Base-by-base conservation (phyloP, 768 basidiomycete genomes). In the Amanita brunnescens region DNA sequence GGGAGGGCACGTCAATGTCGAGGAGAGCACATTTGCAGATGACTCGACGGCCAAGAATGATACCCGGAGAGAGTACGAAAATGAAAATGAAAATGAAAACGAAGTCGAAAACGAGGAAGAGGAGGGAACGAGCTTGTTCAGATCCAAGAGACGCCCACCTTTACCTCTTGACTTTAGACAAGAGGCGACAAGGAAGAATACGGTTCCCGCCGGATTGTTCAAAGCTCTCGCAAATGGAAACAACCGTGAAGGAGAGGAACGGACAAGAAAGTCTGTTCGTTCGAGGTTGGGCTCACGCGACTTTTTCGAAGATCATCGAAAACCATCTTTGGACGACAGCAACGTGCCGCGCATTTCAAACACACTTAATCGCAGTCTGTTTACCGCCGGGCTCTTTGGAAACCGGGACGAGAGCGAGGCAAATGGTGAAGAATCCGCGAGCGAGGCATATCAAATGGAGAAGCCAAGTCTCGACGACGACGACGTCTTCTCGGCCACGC, bases 161-260 rank as follows among this genome's bases (percentile, higher is more conserved):
- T 82, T 89, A 52, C 87, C 87, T 12, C 62, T 80, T 44, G 87
- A 91, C 63, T 92, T 90, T 70, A 76, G 72, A 52, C 73, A 75
- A 42, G 67, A 68, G 24, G 59, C 67, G 10, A 73, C 73, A 7
- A 51, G 50, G 30, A 80, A 71, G 30, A 89, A 87, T 58, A 91
- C 86, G 5, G 83, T 91, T 7, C 90, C 90, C 16, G 90, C 90
- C 30, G 87, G 87, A 2, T 61, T 91, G 51, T 92, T 92, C 77
- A 91, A 91, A 68, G 85, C 87, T 9, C 72, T 89, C 45, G 81
- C 76, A 23, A 76, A 68, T 47, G 41, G 46, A 23, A 47, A 54
- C 45, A 44, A 44, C n/a, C 38, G 53, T 14, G 64, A 60, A 38
- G 69, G 66, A 14, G 87, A 90, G 40, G 86, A 86, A 55, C 75